These are phyloP conservation scores for Evernia prunastri DNA, from an alignment of 495 filamentous ascomycete genomes.

Conservation along the genomic window DNA sequence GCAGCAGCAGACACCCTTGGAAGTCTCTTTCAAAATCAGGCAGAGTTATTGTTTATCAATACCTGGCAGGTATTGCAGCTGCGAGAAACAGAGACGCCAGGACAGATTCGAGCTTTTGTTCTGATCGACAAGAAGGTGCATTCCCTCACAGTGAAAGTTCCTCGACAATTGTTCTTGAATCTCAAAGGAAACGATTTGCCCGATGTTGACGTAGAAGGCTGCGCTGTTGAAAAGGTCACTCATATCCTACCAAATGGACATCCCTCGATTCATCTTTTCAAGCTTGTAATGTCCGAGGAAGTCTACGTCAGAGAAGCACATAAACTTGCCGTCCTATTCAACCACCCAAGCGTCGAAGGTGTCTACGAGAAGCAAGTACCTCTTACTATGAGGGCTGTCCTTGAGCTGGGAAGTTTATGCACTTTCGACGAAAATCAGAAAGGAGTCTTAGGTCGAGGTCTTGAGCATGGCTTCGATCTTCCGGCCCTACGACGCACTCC, in stretches of 20 bases:
- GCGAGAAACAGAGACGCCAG: conserved; percentile 68
- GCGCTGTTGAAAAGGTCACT: conserved; percentile 81
- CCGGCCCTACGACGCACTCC: conserved; percentile 60
- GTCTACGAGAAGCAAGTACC: conserved; percentile 94
- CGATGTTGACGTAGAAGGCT: conserved; percentile 80
- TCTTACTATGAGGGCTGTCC: conserved; percentile 70
- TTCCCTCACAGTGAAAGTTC: conserved; percentile 78
- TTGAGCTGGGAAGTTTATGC: conserved; percentile 87
- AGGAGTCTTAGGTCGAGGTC: conserved; percentile 84
- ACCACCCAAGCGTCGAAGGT: conserved; percentile 91
- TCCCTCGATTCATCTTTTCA: conserved; percentile 88
- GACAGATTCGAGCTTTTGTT: conserved; percentile 81
- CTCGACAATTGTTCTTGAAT: conserved; percentile 84
- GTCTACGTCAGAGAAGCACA: conserved; percentile 74
- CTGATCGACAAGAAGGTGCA: conserved; percentile 91
- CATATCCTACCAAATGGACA: conserved; percentile 94
- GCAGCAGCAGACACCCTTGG: conserved; percentile 67
- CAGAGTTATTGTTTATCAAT: conserved; percentile 77
- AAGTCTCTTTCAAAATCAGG: conserved; percentile 82
- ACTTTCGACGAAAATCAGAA: conserved; percentile 88
- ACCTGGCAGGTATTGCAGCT: conserved; percentile 95
- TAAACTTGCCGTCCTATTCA: conserved; percentile 74
- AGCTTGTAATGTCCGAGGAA: conserved; percentile 82
- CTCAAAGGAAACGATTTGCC: conserved; percentile 79
- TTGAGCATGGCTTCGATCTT: conserved; percentile 91